phyloP scores from a whole-genome alignment of 2,329 filamentous ascomycete genomes.

The Neonectria punicea region DNA sequence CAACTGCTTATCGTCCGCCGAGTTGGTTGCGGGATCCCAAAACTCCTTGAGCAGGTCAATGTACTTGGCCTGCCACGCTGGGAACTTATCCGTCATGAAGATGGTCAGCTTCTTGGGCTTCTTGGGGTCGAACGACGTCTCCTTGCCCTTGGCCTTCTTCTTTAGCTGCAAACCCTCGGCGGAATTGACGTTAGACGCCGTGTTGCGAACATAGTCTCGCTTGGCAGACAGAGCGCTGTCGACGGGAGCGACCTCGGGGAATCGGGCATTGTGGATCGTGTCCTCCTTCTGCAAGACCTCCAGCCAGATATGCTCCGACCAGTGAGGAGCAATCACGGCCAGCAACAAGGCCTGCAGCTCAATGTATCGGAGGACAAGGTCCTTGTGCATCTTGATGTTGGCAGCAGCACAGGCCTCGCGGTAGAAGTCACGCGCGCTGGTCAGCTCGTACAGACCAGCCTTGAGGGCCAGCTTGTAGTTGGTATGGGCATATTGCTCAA shows the following conservation, averaged over 20 bases:
- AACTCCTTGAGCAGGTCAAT: slow-evolving; percentile 80
- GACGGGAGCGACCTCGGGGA: slow-evolving; percentile 68
- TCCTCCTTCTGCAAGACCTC: slow-evolving; percentile 83
- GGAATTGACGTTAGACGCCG: slow-evolving; percentile 79
- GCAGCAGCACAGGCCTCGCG: slow-evolving; percentile 82
- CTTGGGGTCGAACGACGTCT: slow-evolving; percentile 85
- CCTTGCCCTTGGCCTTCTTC: slow-evolving; percentile 93
- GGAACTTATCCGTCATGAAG: slow-evolving; percentile 82
- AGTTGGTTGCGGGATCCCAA: slow-evolving; percentile 70
- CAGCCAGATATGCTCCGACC: slow-evolving; percentile 93
- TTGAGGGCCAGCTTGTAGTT: slow-evolving; percentile 86
- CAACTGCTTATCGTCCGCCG: slow-evolving; percentile 82
- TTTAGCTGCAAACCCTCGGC: slow-evolving; percentile 86
- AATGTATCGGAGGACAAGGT: slow-evolving; percentile 82
- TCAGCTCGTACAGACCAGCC: slow-evolving; percentile 89
- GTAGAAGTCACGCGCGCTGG: slow-evolving; percentile 88
- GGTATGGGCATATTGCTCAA: slow-evolving; percentile 80
- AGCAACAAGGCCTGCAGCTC: slow-evolving; percentile 87
- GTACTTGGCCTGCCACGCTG: slow-evolving; percentile 91
- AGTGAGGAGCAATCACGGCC: slow-evolving; percentile 89
- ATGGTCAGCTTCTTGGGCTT: slow-evolving; percentile 92
- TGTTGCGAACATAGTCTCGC: slow-evolving; percentile 81
- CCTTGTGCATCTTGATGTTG: slow-evolving; percentile 86
- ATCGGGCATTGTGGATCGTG: slow-evolving; percentile 79
- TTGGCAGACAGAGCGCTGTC: slow-evolving; percentile 78